Evolutionary conservation across 495 filamentous ascomycete species (phyloP).

Genomic region (Xylaria cubensis): DNA sequence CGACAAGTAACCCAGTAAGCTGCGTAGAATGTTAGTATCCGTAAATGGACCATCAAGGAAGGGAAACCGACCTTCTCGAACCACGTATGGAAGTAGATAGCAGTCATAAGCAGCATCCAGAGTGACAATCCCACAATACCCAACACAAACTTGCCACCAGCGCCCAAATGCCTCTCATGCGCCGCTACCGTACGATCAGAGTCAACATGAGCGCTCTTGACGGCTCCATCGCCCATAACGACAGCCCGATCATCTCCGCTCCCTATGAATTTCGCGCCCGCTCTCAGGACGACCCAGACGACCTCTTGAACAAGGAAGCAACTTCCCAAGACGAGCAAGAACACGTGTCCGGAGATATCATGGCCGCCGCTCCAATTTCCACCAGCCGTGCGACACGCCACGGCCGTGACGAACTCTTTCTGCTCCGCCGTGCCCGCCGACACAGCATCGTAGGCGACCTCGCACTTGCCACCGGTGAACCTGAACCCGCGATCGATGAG

Average conservation of each 20-base stretch:
- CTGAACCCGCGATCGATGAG: slow-evolving; percentile 86
- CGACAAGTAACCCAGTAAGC: slow-evolving; percentile 76
- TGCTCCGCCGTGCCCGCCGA: slow-evolving; percentile 40
- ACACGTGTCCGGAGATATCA: slow-evolving; percentile 94
- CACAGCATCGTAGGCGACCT: slow-evolving; percentile 49
- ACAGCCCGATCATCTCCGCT: slow-evolving; percentile 63
- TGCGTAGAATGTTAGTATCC: slow-evolving; percentile 40
- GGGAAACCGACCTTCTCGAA: slow-evolving; percentile 80
- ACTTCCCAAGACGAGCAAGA: slow-evolving; percentile 84
- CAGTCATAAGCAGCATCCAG: slow-evolving; percentile 99
- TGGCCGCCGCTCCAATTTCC: slow-evolving; percentile 88
- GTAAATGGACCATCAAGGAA: slow-evolving; percentile 20
- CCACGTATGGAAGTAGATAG: slow-evolving; percentile 98
- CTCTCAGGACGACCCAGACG: slow-evolving; percentile 62
- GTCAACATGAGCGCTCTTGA: slow-evolving; percentile 58
- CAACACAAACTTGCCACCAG: slow-evolving; percentile 55
- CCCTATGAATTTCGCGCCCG: slow-evolving; percentile 31
- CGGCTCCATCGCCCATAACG: slow-evolving; percentile 64
- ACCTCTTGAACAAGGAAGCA: slow-evolving; percentile 81
- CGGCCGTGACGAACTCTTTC: slow-evolving; percentile 67
- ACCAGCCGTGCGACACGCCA: slow-evolving; percentile 81
- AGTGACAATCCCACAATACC: slow-evolving; percentile 68
- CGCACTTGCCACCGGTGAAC: slow-evolving; percentile 82
- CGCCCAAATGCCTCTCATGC: slow-evolving; percentile 43
- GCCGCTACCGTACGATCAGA: slow-evolving; percentile 32